phyloP scores from a whole-genome alignment of 2,329 filamentous ascomycete species.

The Alternaria solani region DNA sequence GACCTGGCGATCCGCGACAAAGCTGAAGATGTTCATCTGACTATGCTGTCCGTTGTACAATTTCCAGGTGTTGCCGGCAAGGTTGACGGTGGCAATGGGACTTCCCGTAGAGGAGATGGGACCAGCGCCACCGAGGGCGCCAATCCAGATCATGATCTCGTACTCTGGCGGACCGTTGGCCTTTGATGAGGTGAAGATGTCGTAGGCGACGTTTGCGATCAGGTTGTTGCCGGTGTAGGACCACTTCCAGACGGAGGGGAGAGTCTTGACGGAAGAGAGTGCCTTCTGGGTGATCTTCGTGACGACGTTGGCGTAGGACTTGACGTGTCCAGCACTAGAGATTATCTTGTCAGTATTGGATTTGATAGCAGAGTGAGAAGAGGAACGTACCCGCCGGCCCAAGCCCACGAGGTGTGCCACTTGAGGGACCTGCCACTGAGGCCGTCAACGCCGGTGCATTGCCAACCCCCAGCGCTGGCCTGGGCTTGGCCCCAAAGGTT shows the following conservation, averaged over 20 bases:
- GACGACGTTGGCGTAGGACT: constrained; percentile 56
- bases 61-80: constrained; percentile 65
- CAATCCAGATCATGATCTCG: constrained; percentile 74
- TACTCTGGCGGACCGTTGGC: constrained; percentile 60
- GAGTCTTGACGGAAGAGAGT: constrained; percentile 50
- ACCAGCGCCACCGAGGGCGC: constrained; percentile 64
- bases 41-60: constrained; percentile 70
- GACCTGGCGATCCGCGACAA: constrained; percentile 60
- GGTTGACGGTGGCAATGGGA: constrained; percentile 61
- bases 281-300: constrained; percentile 45
- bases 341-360: constrained; percentile 6
- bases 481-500: constrained; percentile 56
- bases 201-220: constrained; percentile 68
- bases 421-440: constrained; percentile 49
- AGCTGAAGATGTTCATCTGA: constrained; percentile 67
- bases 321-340: constrained; percentile 45
- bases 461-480: constrained; percentile 53
- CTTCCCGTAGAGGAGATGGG: constrained; percentile 66
- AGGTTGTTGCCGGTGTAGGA: constrained; percentile 59
- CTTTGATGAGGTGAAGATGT: constrained; percentile 65
- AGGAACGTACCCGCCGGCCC: constrained; percentile 50
- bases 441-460: constrained; percentile 56
- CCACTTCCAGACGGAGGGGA: constrained; percentile 59
- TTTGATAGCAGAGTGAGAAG: not conserved
- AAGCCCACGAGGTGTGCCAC: constrained; percentile 58